phyloP scores from a whole-genome alignment of 305 asterid genomes.

The Solanum hybrid region DNA sequence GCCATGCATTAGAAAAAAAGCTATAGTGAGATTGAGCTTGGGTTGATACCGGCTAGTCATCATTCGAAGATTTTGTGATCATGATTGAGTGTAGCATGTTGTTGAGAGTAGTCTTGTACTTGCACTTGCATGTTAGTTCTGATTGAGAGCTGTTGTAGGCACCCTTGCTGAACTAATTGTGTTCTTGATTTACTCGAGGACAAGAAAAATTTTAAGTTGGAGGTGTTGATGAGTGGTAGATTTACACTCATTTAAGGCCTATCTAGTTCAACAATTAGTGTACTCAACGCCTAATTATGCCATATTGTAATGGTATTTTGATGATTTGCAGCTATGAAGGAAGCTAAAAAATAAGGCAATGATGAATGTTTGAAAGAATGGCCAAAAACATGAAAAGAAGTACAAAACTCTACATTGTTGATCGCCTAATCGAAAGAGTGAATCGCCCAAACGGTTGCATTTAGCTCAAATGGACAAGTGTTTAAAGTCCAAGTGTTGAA shows the following conservation, averaged over 20 bases:
- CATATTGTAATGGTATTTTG: background rate
- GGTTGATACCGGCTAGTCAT: background rate
- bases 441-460: background rate
- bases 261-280: background rate
- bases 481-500: background rate
- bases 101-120: background rate
- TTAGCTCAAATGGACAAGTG: background rate
- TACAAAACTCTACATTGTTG: background rate
- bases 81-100: background rate
- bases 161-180: background rate
- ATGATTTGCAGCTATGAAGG: background rate
- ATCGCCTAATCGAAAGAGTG: background rate
- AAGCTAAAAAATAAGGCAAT: too few species aligned
- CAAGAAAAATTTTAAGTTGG: background rate
- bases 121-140: background rate
- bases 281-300: background rate
- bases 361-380: background rate
- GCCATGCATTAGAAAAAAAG: background rate
- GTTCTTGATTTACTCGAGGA: background rate
- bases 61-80: background rate
- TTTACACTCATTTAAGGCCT: background rate
- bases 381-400: background rate
- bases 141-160: background rate
- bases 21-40: background rate
- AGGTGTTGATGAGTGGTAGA: background rate